phyloP scores from a whole-genome alignment of 768 basidiomycete genomes.

The Lentinus tigrinus region DNA sequence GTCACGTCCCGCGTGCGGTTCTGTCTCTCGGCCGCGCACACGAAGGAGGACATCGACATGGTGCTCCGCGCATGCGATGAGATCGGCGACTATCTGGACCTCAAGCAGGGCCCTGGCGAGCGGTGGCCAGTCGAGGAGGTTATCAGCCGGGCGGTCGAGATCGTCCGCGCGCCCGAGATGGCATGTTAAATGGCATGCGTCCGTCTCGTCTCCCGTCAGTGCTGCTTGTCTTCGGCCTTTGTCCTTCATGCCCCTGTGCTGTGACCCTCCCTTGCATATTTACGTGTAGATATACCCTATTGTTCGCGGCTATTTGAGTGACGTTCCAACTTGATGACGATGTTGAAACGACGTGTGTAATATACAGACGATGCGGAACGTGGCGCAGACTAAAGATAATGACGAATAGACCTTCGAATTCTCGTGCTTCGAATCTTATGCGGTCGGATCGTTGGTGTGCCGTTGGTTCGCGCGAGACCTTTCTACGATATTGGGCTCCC shows the following conservation, averaged over 20 bases:
- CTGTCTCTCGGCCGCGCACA: slow-evolving; percentile 93
- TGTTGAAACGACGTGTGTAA: neutral
- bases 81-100: slow-evolving; percentile 83
- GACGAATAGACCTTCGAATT: neutral
- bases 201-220: neutral
- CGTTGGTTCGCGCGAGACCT: no score
- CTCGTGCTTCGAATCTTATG: neutral
- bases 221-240: neutral
- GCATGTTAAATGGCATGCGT: slow-evolving; percentile 25
- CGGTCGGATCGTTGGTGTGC: neutral
- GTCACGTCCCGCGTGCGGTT: slow-evolving; percentile 88
- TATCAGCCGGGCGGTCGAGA: slow-evolving; percentile 66
- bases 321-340: no score
- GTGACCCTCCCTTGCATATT: neutral
- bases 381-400: neutral
- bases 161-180: slow-evolving; percentile 49
- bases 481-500: no score
- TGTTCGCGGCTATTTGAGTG: neutral
- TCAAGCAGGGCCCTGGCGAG: slow-evolving; percentile 76
- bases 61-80: slow-evolving; percentile 88
- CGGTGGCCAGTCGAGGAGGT: slow-evolving; percentile 82
- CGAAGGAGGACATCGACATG: slow-evolving; percentile 92
- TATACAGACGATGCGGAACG: neutral
- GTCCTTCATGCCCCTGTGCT: neutral
- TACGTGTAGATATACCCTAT: slow-evolving; percentile 19